phyloP scores from a whole-genome alignment of 345 rosid genomes.

The Aurinia saxatilis region DNA sequence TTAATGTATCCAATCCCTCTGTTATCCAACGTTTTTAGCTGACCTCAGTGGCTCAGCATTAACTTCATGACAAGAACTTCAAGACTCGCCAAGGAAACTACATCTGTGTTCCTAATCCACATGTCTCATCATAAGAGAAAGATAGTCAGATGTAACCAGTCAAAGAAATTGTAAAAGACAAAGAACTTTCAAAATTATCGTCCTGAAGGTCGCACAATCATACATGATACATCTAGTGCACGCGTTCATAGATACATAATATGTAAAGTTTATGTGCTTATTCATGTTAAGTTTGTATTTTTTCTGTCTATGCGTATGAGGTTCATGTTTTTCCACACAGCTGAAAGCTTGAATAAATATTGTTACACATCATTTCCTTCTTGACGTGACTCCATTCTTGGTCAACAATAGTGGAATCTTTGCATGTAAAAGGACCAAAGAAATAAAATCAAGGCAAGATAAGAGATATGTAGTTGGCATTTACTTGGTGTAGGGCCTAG shows the following conservation, averaged over 20 bases:
- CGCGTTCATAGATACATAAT: too few relatives aligned
- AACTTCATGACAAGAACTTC: conserved; percentile 1
- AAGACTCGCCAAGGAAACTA: background rate
- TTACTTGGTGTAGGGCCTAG: conserved; percentile 13
- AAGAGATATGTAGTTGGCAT: background rate
- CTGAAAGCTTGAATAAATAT: background rate
- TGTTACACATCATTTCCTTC: background rate
- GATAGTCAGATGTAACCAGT: conserved; percentile 2
- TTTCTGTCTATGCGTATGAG: background rate
- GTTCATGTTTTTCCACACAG: conserved; percentile 2
- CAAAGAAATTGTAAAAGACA: background rate
- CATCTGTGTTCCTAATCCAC: background rate
- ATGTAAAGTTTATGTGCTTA: background rate
- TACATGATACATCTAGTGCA: conserved; percentile 3
- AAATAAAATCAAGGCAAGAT: background rate
- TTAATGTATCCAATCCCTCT: background rate
- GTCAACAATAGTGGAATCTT: conserved; percentile 3
- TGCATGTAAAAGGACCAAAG: background rate
- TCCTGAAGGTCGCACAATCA: background rate
- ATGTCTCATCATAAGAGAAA: conserved; percentile 7
- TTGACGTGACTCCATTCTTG: background rate
- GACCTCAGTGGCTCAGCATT: background rate
- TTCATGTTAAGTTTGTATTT: background rate
- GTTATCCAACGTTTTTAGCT: background rate
- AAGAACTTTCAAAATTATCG: background rate